Conservation (phyloP, 2,329 filamentous ascomycete genomes). For the Sphaerostilbella broomeana region DNA sequence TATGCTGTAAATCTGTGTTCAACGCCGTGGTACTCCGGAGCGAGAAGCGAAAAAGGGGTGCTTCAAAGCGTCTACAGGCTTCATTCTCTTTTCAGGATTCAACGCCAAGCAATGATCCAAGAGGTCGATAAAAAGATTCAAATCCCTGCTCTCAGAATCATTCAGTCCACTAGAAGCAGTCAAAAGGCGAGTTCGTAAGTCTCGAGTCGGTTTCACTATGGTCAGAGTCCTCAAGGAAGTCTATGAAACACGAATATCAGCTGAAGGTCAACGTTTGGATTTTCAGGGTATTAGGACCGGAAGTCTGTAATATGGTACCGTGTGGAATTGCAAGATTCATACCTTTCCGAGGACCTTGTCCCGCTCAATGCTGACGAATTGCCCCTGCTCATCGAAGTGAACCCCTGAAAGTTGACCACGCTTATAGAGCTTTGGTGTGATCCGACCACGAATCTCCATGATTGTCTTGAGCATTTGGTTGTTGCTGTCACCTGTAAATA, state of each 20-base stretch:
- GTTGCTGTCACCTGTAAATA: constrained; percentile 92
- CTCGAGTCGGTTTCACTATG: constrained; percentile 69
- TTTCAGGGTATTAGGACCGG: no score
- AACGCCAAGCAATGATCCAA: constrained; percentile 81
- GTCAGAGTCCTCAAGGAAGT: constrained; percentile 61
- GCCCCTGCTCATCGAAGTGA: constrained; percentile 79
- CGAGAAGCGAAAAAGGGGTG: constrained; percentile 72
- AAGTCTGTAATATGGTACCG: no score
- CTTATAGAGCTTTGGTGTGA: constrained; percentile 82
- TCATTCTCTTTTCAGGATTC: constrained; percentile 89
- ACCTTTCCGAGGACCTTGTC: constrained; percentile 84
- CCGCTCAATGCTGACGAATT: constrained; percentile 77
- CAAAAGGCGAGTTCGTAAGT: constrained; percentile 73
- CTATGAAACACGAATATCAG: no score
- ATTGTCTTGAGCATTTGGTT: constrained; percentile 97
- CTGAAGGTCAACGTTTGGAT: no score
- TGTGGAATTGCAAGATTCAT: constrained; percentile 24
- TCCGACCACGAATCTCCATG: constrained; percentile 91
- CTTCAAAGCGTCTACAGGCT: constrained; percentile 75
- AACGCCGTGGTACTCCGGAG: constrained; percentile 22
- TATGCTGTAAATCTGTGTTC: not conserved
- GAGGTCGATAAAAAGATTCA: constrained; percentile 79
- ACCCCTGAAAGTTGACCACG: constrained; percentile 67
- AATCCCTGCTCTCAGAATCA: constrained; percentile 67
- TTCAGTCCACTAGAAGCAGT: constrained; percentile 67